Conservation (phyloP, 805 yeast genomes). For the Sungouiella thailandica region DNA sequence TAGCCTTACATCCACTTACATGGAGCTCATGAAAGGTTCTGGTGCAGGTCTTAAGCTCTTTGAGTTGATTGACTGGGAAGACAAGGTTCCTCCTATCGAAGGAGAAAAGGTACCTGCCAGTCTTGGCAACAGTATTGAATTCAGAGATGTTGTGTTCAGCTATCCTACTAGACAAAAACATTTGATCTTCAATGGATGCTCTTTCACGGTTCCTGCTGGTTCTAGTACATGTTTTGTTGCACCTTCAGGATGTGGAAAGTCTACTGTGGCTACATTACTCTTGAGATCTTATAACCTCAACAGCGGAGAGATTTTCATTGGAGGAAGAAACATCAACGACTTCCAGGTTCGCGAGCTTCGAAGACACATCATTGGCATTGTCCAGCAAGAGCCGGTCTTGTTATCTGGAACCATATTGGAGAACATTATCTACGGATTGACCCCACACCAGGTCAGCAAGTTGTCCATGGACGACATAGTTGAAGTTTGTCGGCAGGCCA, state of each 20-base stretch:
- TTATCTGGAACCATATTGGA: conserved; percentile 53
- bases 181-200: conserved; percentile 32
- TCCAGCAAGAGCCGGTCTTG: conserved; percentile 58
- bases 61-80: conserved; percentile 35
- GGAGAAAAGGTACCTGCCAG: conserved; percentile 24
- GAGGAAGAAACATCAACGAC: conserved; percentile 45
- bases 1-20: conserved; percentile 40
- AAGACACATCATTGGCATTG: conserved; percentile 47
- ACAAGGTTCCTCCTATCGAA: conserved; percentile 31
- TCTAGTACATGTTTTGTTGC: conserved; percentile 45
- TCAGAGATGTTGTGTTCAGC: conserved; percentile 35
- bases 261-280: conserved; percentile 51
- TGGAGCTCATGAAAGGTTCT: conserved; percentile 44
- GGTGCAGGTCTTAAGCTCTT: conserved; percentile 43
- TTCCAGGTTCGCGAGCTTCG: conserved; percentile 48
- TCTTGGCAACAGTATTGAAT: conserved; percentile 30
- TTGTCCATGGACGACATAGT: conserved; percentile 39
- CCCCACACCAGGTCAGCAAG: conserved; percentile 28
- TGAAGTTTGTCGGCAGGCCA: conserved; percentile 47
- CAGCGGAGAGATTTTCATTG: conserved; percentile 45
- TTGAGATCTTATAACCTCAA: conserved; percentile 50
- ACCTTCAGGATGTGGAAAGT: conserved; percentile 59
- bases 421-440: conserved; percentile 50
- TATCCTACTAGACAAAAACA: conserved; percentile 38
- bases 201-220: conserved; percentile 30